Base-by-base conservation (phyloP, 2,329 filamentous ascomycete genomes). In the Plenodomus biglobosus region DNA sequence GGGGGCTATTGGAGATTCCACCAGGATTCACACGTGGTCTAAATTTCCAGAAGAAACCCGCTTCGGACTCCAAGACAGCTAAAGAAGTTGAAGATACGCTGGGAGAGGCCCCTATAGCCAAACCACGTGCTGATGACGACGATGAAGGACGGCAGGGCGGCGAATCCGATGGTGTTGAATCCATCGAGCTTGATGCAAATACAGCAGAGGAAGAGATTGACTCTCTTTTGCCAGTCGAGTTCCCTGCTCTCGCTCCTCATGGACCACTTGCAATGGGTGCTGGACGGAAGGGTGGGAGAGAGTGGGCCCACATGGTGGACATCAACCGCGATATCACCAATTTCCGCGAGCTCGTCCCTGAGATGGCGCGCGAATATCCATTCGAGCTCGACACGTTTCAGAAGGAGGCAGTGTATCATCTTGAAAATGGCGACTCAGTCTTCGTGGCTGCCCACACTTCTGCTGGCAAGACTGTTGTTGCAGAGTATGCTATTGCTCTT, bases 221-320 rank as follows among this genome's bases (percentile, higher is more conserved):
- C 66, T 85, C 88, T 38, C 79, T 99, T 5, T 73, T 99, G 0
- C 94, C 94, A 0, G 83, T 96, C 20, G 94, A 99, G 66, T 99
- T 96, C 62, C 92, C 94, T 1, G 88, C 95, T 11, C 72, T 99
- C 6, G 89, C 95, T 58, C 90, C 94, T 8, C 88, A 87, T 65
- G 85, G 86, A n/a, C 81, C 84, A 18, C 82, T 96, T 22, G 81
- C 87, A 17, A 78, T 86, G 42, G 85, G 88, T 8, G 83, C 85
- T 51, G 79, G 85, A 52, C 88, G 86, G 65, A 88, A 87, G 64
- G 84, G 84, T 34, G 88, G 88, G 6, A 86, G 83, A 62, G 90
- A 97, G 75, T 99, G 94, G 92, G 94, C 94, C 42, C 94, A 99
- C 73, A 95, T 99, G 85, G 92, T 99, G 1, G 92, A 99, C 69